Evolutionary conservation across 257 asterid species (phyloP), one percentile per base, ranked within the genome.

Genomic region (Anisodus tanguticus): DNA sequence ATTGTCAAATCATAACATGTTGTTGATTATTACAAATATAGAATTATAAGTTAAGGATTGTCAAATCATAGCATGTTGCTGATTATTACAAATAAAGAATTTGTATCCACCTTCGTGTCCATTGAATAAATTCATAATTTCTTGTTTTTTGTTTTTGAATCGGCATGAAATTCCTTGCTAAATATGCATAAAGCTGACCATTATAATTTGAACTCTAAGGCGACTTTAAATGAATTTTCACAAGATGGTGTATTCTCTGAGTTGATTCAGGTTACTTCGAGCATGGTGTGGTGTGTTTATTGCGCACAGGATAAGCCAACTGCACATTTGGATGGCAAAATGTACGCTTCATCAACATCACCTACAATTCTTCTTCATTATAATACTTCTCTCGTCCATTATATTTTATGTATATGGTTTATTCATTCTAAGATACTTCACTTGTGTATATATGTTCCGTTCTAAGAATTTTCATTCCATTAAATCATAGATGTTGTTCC

Each of bases 401-500:
- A 11, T 80, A 35, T 12, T 54, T 57, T 55, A 37, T 82, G 16
- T 51, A 35, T 9, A 9, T 67, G 11, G 49, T 35, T 37, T 10
- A 67, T 37, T 64, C 19, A 19, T 39, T 5, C 9, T 35, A 19
- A 58, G 66, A 37, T 37, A 49, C 43, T 39, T 39, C 67, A 59
- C 16, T 76, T 84, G 37, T 62, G 11, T 60, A 12, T 43, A 39
- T 57, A 41, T 71, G n/a, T 84, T 41, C 77, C n/a, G 9, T 39
- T 37, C 15, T 83, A 64, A 54, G 79, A 82, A 49, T 76, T 72
- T 77, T 68, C 43, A 19, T 72, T 72, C 19, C 5, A 4, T 47
- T 10, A 47, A 59, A 2, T 82, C 31, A 82, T 55, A 93, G 97
- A 88, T 90, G 95, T 72, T 93, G 96, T 88, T 53, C 88, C 7